A percentile compares a stretch with the other conserved stretches of the same genome.
phyloP scores from a whole-genome alignment of 2,329 filamentous ascomycete species.

The Penicillium sp. region DNA sequence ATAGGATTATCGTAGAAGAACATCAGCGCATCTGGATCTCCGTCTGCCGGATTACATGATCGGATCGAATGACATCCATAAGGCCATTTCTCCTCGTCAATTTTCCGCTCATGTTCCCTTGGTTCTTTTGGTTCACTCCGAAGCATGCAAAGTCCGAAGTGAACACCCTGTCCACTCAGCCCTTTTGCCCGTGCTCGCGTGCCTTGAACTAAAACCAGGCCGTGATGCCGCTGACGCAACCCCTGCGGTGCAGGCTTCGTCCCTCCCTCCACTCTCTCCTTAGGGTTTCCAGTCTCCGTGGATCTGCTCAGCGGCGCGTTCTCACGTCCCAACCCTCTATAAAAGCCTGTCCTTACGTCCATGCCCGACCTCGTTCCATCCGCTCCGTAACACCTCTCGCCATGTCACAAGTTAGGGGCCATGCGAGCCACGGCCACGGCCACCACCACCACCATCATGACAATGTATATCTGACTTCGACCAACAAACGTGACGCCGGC shows the following conservation, averaged over 20 bases:
- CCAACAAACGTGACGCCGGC: constrained; percentile 85
- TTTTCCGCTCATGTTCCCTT: background rate
- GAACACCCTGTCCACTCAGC: constrained; percentile 26
- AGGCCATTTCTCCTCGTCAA: background rate
- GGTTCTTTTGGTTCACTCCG: background rate
- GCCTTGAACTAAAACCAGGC: constrained; percentile 16
- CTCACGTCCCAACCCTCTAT: constrained; percentile 19
- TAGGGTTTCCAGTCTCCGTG: constrained; percentile 11
- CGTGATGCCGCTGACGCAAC: constrained; percentile 38
- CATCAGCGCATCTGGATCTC: constrained; percentile 20
- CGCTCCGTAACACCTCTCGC: constrained; percentile 11
- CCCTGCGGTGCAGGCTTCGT: constrained; percentile 40
- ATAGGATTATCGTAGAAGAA: background rate
- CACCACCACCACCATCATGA: constrained; percentile 78
- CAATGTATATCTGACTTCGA: constrained; percentile 75
- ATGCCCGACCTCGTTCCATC: constrained; percentile 14
- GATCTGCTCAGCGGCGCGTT: constrained; percentile 20
- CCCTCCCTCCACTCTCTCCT: constrained; percentile 22
- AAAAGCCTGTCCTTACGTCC: constrained; percentile 8
- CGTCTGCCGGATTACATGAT: constrained; percentile 26
- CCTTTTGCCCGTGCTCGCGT: constrained; percentile 20
- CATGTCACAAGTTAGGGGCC: constrained; percentile 46
- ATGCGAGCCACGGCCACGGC: constrained; percentile 51
- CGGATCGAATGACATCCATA: constrained; percentile 7
- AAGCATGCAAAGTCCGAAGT: constrained; percentile 13